Percentiles rank a stretch among this genome's conserved stretches.
phyloP scores from a whole-genome alignment of 306 rosid genomes.

The Rosa rugosa region DNA sequence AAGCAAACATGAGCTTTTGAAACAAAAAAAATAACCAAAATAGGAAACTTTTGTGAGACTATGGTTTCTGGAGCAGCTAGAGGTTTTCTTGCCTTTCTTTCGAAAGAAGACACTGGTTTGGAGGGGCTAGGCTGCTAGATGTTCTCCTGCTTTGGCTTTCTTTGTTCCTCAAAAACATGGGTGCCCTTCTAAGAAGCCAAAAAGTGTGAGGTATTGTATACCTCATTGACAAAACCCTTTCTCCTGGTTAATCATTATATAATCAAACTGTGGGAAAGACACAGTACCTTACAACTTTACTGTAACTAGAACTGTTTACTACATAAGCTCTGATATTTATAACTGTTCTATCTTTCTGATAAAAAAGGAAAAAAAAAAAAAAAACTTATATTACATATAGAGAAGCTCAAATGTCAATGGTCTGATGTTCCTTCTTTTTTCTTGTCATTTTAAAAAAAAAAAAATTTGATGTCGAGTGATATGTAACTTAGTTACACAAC shows the following conservation, averaged over 20 bases:
- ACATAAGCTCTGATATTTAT: not conserved
- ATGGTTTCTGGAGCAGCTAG: not conserved
- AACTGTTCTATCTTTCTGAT: not conserved
- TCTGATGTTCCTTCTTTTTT: not conserved
- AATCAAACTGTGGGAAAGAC: not conserved
- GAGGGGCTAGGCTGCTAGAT: not conserved
- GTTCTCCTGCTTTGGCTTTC: conserved; percentile 4
- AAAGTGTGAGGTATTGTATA: not conserved
- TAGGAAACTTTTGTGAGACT: not conserved
- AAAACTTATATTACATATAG: not conserved
- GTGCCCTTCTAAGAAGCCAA: not conserved
- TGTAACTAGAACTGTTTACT: not conserved
- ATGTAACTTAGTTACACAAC: not conserved
- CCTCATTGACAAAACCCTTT: not conserved
- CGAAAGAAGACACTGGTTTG: not conserved
- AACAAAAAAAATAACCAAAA: not conserved
- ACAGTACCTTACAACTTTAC: not conserved
- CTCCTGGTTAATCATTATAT: conserved; percentile 8
- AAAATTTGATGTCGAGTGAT: not conserved
- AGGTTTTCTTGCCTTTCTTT: conserved; percentile 10
- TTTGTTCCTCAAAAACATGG: not conserved
- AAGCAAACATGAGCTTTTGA: not conserved
- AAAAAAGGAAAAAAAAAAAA: not conserved
- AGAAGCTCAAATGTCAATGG: not conserved
- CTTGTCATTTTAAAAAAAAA: not conserved